Conservation (phyloP, 1,284 basidiomycete genomes). For the Anthracocystis panici-leucophaei region DNA sequence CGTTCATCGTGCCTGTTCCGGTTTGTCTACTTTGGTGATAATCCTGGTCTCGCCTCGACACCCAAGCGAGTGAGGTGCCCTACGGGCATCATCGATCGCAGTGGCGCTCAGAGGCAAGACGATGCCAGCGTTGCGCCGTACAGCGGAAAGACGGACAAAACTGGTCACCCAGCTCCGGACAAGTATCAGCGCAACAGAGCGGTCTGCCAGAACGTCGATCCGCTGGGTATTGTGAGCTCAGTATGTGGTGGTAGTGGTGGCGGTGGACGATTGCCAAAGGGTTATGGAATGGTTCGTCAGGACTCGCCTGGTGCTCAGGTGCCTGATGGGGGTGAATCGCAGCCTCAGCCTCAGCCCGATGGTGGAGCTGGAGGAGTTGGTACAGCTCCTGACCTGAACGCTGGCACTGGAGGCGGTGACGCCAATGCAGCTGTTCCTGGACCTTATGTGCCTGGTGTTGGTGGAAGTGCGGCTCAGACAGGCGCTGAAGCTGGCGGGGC, state of each 20-base stretch:
- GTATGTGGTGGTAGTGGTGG: slow-evolving; percentile 31
- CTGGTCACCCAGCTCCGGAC: slow-evolving; percentile 32
- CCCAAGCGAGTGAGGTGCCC: slow-evolving; percentile 38
- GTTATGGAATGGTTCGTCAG: slow-evolving; percentile 19
- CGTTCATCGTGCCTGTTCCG: slow-evolving; percentile 40
- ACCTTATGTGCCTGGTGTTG: background rate
- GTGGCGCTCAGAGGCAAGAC: slow-evolving; percentile 39
- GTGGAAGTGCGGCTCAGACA: background rate
- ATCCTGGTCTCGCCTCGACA: slow-evolving; percentile 23
- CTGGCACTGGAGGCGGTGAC: background rate
- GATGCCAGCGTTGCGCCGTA: slow-evolving; percentile 18
- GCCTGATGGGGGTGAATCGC: background rate
- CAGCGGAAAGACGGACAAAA: slow-evolving; percentile 29
- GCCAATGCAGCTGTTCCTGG: background rate
- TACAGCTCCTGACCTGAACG: background rate
- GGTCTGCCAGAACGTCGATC: slow-evolving; percentile 37
- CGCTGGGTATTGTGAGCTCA: slow-evolving; percentile 34
- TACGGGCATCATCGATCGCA: slow-evolving; percentile 31
- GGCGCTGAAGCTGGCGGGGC: background rate
- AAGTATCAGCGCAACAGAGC: slow-evolving; percentile 34
- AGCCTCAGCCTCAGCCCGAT: background rate
- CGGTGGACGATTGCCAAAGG: slow-evolving; percentile 20
- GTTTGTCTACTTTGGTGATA: slow-evolving; percentile 22
- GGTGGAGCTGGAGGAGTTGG: slow-evolving; percentile 3
- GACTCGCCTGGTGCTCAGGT: slow-evolving; percentile 16